Percentiles rank a stretch among this genome's conserved stretches.
Conservation (phyloP, 352 stramenopile species). For the Aphanomyces stellatus region DNA sequence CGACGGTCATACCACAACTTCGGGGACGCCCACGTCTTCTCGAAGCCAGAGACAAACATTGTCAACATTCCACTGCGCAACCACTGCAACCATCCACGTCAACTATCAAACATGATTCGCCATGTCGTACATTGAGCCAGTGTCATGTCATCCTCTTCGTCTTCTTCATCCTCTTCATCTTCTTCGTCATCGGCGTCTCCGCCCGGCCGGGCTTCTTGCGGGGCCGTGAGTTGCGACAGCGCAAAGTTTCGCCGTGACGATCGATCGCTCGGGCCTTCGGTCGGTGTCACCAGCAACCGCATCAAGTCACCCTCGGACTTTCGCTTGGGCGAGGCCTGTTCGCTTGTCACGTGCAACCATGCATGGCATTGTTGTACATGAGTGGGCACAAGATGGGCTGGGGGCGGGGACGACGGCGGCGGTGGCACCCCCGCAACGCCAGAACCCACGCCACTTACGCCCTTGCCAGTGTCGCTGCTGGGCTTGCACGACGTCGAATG, state of each 20-base stretch:
- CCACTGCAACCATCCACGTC: constrained; percentile 41
- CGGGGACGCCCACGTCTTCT: constrained; percentile 58
- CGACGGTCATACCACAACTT: constrained; percentile 47
- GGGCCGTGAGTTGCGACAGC: neutral
- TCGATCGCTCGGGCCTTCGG: neutral
- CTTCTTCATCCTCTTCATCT: constrained; percentile 34
- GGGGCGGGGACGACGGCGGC: constrained; percentile 3
- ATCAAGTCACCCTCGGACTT: constrained; percentile 1
- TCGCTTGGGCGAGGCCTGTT: constrained; percentile 1
- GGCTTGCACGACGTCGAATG: constrained; percentile 66
- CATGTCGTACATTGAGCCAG: constrained; percentile 43
- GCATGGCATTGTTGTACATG: neutral
- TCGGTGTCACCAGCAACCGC: constrained; percentile 18
- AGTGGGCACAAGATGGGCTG: neutral
- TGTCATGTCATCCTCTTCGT: constrained; percentile 42
- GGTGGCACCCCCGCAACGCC: neutral
- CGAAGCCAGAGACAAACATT: constrained; percentile 74
- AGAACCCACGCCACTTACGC: no score
- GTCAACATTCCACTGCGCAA: constrained; percentile 71
- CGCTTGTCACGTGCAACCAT: neutral
- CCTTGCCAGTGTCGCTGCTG: no score
- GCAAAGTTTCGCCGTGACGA: neutral
- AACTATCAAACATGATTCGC: no score
- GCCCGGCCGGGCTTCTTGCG: constrained; percentile 15
- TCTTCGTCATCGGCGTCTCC: constrained; percentile 26